A percentile compares a stretch with the other conserved stretches of the same genome.
Conservation (phyloP, 148 eudicot species). For the Drosera capensis region DNA sequence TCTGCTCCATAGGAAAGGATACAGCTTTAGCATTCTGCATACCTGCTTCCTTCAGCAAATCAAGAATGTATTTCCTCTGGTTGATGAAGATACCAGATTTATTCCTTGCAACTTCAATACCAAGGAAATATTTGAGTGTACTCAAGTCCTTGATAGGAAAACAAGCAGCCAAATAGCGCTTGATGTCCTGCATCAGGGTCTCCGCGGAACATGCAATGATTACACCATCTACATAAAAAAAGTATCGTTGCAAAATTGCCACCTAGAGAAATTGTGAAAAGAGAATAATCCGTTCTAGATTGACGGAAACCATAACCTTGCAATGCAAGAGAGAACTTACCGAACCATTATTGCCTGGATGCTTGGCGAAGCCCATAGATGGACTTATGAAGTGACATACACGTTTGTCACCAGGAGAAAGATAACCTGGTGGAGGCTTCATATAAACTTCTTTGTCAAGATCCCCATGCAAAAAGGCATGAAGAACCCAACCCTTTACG, state of each 20-base stretch:
- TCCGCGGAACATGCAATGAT: not conserved
- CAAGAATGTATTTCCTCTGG: conserved; percentile 1
- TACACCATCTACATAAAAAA: conserved; percentile 1
- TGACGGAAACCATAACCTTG: not conserved
- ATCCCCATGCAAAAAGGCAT: not conserved
- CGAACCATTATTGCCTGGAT: conserved; percentile 2
- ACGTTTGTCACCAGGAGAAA: not conserved
- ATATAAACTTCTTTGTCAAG: not conserved
- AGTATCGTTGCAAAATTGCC: not conserved
- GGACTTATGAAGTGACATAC: not conserved
- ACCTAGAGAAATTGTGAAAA: not conserved
- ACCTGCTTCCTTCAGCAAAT: not conserved
- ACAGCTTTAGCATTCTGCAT: not conserved
- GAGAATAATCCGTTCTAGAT: conserved; percentile 1
- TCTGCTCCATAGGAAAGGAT: not conserved
- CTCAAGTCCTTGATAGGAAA: not conserved
- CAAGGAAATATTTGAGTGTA: not conserved
- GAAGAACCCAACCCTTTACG: not conserved
- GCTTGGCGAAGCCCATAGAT: conserved; percentile 3
- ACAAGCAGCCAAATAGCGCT: not conserved
- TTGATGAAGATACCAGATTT: not conserved
- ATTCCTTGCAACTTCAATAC: not conserved
- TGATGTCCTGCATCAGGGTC: not conserved
- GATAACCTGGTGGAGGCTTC: not conserved
- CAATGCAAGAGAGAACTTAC: not conserved